These are phyloP conservation scores for Cnidoscolus chayamansa DNA, from an alignment of 441 rosid genomes.

Conservation along the genomic window DNA sequence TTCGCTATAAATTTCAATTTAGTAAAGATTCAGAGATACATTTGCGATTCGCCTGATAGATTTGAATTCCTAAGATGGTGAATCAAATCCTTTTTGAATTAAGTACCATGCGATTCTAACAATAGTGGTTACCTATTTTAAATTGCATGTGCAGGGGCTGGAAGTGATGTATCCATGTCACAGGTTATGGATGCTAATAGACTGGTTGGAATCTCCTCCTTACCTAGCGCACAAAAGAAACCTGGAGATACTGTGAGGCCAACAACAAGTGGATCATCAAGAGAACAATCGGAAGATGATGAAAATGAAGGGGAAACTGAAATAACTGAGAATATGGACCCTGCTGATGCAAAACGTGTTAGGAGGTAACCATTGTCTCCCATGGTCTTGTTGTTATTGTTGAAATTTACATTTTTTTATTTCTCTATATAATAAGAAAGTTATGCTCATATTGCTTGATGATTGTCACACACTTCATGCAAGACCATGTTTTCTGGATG, in stretches of 20 bases:
- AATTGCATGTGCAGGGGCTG: constrained; percentile 35
- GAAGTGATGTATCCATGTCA: constrained; percentile 30
- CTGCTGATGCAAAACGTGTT: constrained; percentile 62
- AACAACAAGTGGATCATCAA: constrained; percentile 74
- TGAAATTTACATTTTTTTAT: not conserved
- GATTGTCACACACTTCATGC: not conserved
- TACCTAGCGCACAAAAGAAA: constrained; percentile 38
- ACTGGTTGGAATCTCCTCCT: constrained; percentile 32
- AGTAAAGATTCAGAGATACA: no score
- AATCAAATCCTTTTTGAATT: no score
- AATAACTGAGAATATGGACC: constrained; percentile 49
- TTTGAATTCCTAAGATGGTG: no score
- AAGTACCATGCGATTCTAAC: no score
- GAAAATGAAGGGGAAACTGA: constrained; percentile 85
- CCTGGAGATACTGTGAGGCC: constrained; percentile 41
- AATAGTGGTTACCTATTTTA: not conserved
- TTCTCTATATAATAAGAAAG: not conserved
- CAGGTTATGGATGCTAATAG: constrained; percentile 37
- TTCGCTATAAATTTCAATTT: no score
- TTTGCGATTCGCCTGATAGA: no score
- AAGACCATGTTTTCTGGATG: not conserved
- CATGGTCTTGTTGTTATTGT: constrained; percentile 11
- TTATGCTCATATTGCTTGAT: constrained; percentile 1
- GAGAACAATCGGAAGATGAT: constrained; percentile 79
- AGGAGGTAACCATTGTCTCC: constrained; percentile 52